Evolutionary conservation across 108 stramenopile species (phyloP).

Genomic region (Thalassiosira profunda): DNA sequence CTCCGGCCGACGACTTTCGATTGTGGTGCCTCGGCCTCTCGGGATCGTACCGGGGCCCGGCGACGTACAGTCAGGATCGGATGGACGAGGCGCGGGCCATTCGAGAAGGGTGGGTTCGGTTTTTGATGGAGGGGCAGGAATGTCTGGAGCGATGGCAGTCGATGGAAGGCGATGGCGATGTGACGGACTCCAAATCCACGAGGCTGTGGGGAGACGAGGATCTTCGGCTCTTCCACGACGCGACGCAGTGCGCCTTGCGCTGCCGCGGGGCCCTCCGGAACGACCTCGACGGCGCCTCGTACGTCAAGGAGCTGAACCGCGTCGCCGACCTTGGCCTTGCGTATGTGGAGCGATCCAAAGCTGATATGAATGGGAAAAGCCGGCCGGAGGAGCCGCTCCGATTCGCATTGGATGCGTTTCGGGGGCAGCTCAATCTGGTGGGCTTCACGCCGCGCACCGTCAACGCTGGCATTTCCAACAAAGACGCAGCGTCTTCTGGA

Average conservation of each 20-base stretch:
- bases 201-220: slow-evolving; percentile 59
- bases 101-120: slow-evolving; percentile 63
- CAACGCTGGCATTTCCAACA: slow-evolving; percentile 47
- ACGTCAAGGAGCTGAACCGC: slow-evolving; percentile 51
- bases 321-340: slow-evolving; percentile 54
- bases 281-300: slow-evolving; percentile 74
- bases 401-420: slow-evolving; percentile 44
- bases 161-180: not conserved
- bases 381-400: slow-evolving; percentile 49
- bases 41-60: slow-evolving; percentile 81
- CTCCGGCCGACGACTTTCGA: slow-evolving; percentile 87
- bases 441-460: slow-evolving; percentile 73
- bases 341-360: slow-evolving; percentile 31
- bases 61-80: slow-evolving; percentile 64
- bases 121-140: slow-evolving; percentile 68
- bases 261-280: slow-evolving; percentile 40
- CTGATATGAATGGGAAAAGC: not conserved
- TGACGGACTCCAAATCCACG: slow-evolving; percentile 3
- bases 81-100: slow-evolving; percentile 65
- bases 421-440: slow-evolving; percentile 59
- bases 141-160: slow-evolving; percentile 42
- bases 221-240: slow-evolving; percentile 37
- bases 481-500: not conserved
- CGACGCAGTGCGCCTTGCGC: slow-evolving; percentile 7
- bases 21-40: slow-evolving; percentile 88